A percentile compares a stretch with the other conserved stretches of the same genome.
Evolutionary conservation across 2,329 filamentous ascomycete genomes (phyloP).

Genomic region (Trichoderma sp.): DNA sequence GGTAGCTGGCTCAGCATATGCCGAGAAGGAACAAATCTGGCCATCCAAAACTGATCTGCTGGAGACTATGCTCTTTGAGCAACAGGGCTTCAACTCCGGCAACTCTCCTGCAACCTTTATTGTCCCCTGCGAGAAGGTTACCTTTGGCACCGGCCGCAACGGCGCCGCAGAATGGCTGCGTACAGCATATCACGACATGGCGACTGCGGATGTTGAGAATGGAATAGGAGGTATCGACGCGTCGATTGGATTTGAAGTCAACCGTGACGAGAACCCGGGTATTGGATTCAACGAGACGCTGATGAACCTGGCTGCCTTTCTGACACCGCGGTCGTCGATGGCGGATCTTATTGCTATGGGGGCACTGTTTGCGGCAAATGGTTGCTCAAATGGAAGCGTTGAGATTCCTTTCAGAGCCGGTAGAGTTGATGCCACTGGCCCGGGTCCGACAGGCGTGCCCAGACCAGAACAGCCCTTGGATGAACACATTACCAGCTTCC

Average conservation of each 20-base stretch:
- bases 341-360: constrained; percentile 30
- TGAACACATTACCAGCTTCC: constrained; percentile 20
- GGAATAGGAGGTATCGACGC: constrained; percentile 33
- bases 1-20: constrained; percentile 8
- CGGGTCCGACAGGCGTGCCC: constrained; percentile 21
- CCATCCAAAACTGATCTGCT: constrained; percentile 20
- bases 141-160: constrained; percentile 17
- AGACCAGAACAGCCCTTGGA: constrained; percentile 20
- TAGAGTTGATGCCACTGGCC: constrained; percentile 20
- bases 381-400: constrained; percentile 11
- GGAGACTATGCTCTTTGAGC: constrained; percentile 22
- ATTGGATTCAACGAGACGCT: constrained; percentile 33
- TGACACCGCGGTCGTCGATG: constrained; percentile 24
- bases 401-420: constrained; percentile 11
- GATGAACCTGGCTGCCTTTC: constrained; percentile 28
- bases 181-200: constrained; percentile 34
- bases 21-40: constrained; percentile 17
- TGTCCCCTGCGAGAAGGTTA: constrained; percentile 19
- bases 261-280: constrained; percentile 32
- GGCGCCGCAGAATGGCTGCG: constrained; percentile 34
- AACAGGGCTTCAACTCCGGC: constrained; percentile 18
- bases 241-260: constrained; percentile 33
- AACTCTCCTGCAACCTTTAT: constrained; percentile 21
- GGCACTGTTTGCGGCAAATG: constrained; percentile 18
- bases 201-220: constrained; percentile 28